A percentile compares a stretch with the other conserved stretches of the same genome.
Evolutionary conservation across 345 rosid genomes (phyloP).

Genomic region (Hypericum perforatum): DNA sequence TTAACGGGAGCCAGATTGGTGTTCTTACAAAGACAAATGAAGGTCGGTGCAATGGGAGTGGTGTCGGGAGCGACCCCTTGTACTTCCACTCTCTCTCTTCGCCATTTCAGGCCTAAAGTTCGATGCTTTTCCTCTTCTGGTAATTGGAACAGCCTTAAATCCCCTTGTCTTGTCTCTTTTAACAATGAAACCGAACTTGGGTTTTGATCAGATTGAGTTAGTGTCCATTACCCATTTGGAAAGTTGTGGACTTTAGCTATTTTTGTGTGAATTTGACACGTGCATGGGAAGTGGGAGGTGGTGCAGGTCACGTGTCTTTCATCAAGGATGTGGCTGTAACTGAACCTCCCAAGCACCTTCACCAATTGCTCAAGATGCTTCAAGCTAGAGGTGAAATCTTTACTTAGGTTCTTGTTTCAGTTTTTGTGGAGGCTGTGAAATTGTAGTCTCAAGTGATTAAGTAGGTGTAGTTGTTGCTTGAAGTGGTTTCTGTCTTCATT

Average conservation of each 20-base stretch:
- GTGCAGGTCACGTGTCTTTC: conserved; percentile 60
- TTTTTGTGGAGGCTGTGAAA: too few relatives aligned
- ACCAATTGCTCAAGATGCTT: conserved; percentile 59
- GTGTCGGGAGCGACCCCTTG: conserved; percentile 26
- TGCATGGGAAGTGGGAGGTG: conserved; percentile 6
- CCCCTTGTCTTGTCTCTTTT: too few relatives aligned
- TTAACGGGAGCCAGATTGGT: background rate
- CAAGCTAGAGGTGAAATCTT: conserved; percentile 44
- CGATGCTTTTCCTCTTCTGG: conserved; percentile 44
- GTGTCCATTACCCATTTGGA: too few relatives aligned
- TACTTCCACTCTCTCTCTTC: conserved; percentile 26
- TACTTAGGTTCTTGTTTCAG: too few relatives aligned
- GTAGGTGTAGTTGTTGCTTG: too few relatives aligned
- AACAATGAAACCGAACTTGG: too few relatives aligned
- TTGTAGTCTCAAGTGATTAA: too few relatives aligned
- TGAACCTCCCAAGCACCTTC: conserved; percentile 62
- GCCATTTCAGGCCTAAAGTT: conserved; percentile 29
- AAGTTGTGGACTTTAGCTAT: background rate
- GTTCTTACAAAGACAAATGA: conserved; percentile 12
- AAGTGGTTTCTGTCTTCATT: too few relatives aligned
- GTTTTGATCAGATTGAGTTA: too few relatives aligned
- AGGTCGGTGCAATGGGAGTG: conserved; percentile 25
- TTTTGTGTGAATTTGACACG: conserved; percentile 10
- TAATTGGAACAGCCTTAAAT: conserved; percentile 7
- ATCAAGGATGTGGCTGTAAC: conserved; percentile 63